Evolutionary conservation across 2,329 filamentous ascomycete species (phyloP).

Genomic region (Verticillium nonalfalfae): DNA sequence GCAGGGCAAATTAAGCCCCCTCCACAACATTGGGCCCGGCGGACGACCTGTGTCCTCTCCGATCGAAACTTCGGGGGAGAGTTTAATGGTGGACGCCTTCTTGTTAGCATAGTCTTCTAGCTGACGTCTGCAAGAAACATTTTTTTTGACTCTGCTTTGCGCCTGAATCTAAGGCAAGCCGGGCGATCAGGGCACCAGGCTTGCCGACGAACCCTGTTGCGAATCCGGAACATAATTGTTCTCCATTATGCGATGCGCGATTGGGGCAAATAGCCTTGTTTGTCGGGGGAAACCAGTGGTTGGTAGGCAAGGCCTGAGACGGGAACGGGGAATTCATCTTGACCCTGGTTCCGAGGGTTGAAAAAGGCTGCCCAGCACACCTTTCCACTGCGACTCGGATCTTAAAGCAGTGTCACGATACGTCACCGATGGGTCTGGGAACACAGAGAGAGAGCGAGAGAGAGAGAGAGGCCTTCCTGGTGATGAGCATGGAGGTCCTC

Average conservation of each 20-base stretch:
- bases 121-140: neutral
- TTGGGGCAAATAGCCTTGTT: neutral
- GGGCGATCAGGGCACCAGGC: neutral
- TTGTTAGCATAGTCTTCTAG: neutral
- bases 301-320: neutral
- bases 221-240: constrained; percentile 11
- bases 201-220: constrained; percentile 9
- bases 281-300: neutral
- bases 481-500: neutral
- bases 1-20: neutral
- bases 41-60: neutral
- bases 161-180: neutral
- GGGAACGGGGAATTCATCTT: neutral
- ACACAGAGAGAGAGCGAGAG: neutral
- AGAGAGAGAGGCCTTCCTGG: neutral
- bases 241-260: constrained; percentile 1
- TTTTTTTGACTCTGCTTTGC: neutral
- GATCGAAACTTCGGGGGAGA: neutral
- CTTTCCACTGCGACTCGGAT: neutral
- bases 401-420: neutral
- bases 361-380: neutral
- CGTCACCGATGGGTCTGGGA: neutral
- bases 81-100: neutral
- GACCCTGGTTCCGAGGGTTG: neutral
- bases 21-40: neutral